A percentile compares a stretch with the other conserved stretches of the same genome.
Evolutionary conservation across 495 filamentous ascomycete species (phyloP).

Genomic region (Neurospora pannonica): DNA sequence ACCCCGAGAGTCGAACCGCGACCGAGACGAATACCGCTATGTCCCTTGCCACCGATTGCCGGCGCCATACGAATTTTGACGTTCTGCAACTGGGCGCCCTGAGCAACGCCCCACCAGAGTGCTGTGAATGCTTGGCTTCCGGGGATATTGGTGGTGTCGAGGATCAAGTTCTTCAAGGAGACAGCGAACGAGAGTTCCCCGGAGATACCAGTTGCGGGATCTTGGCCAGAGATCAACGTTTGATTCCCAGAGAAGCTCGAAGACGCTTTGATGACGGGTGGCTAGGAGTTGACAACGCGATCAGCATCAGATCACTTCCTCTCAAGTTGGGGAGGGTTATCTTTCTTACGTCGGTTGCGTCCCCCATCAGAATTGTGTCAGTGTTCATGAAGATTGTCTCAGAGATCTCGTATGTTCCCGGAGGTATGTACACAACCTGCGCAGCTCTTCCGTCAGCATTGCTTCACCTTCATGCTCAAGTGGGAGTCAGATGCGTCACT

Average conservation of each 20-base stretch:
- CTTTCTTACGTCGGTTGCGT: conserved; percentile 48
- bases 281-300: conserved; percentile 9
- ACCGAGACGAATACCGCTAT: conserved; percentile 56
- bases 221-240: conserved; percentile 37
- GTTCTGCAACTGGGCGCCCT: conserved; percentile 60
- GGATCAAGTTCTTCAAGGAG: conserved; percentile 57
- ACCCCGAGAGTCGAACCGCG: conserved; percentile 38
- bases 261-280: conserved; percentile 53
- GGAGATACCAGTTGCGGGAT: conserved; percentile 12
- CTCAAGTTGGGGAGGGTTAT: neutral
- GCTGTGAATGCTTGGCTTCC: conserved; percentile 39
- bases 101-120: conserved; percentile 63
- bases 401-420: conserved; percentile 53
- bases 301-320: neutral
- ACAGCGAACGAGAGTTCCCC: conserved; percentile 47
- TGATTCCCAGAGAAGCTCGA: conserved; percentile 28
- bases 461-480: neutral
- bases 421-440: conserved; percentile 53
- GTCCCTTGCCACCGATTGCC: conserved; percentile 34
- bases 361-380: conserved; percentile 55
- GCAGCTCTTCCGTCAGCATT: neutral
- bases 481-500: conserved; percentile 1
- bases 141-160: conserved; percentile 54
- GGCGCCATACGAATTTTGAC: conserved; percentile 53
- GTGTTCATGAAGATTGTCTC: conserved; percentile 44